Percentiles rank a stretch among this genome's conserved stretches.
These are phyloP conservation scores for Barbatosphaeria neglecta DNA, from an alignment of 495 filamentous ascomycete genomes.

Conservation along the genomic window DNA sequence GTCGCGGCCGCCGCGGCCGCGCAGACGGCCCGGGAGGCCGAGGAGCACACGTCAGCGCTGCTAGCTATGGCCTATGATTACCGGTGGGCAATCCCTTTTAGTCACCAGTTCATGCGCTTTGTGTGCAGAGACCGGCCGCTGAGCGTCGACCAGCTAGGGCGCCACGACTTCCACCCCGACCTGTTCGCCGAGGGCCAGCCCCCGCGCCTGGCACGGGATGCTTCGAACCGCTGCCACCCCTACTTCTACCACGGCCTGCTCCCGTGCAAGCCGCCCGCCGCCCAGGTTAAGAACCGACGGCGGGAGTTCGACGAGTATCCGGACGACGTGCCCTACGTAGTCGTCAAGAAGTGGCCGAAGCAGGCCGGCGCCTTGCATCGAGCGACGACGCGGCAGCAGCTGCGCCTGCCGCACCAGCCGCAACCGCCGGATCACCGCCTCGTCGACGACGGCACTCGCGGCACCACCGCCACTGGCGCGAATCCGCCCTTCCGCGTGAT, in stretches of 20 bases:
- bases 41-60: constrained; percentile 33
- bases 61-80: constrained; percentile 39
- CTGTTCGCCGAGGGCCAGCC: constrained; percentile 3
- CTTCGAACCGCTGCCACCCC: constrained; percentile 8
- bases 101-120: constrained; percentile 29
- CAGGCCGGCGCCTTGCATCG: constrained; percentile 51
- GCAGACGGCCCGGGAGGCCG: constrained; percentile 2
- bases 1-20: neutral
- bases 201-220: constrained; percentile 22
- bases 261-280: constrained; percentile 21
- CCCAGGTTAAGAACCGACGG: constrained; percentile 10
- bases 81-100: constrained; percentile 17
- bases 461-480: neutral
- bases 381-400: neutral
- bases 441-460: no score
- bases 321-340: constrained; percentile 34
- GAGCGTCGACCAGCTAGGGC: constrained; percentile 3
- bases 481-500: constrained; percentile 22
- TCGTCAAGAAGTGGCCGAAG: constrained; percentile 38
- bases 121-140: constrained; percentile 8
- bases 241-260: constrained; percentile 22
- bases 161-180: constrained; percentile 2
- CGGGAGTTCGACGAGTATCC: constrained; percentile 15
- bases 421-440: neutral
- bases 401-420: neutral